These are phyloP conservation scores for Colletotrichum sp. DNA, from an alignment of 2,329 filamentous ascomycete species.

Conservation along the genomic window DNA sequence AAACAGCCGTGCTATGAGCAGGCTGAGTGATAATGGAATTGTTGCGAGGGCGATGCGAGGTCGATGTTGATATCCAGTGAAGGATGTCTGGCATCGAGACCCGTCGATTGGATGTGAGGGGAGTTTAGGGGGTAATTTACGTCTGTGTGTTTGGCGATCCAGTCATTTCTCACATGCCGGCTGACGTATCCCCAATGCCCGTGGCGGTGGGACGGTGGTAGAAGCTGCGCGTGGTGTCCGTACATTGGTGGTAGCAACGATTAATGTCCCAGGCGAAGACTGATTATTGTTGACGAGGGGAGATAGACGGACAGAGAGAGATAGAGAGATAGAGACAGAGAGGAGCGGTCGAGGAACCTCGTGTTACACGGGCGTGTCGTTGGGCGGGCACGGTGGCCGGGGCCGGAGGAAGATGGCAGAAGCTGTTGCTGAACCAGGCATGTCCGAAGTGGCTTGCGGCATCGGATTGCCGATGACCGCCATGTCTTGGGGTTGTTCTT, in stretches of 20 bases:
- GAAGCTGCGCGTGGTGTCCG: background rate
- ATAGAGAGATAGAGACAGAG: background rate
- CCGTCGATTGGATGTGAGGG: background rate
- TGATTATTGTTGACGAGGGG: background rate
- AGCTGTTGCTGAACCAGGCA: background rate
- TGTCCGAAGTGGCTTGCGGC: background rate
- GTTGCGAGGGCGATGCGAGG: background rate
- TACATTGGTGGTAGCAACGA: background rate
- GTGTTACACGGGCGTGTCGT: background rate
- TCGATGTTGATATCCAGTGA: constrained; percentile 4
- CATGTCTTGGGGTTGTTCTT: background rate
- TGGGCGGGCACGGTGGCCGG: background rate
- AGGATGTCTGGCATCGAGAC: constrained; percentile 7
- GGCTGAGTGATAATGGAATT: background rate
- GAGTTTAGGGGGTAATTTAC: background rate
- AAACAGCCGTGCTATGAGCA: background rate
- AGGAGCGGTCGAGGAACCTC: background rate
- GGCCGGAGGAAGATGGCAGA: background rate
- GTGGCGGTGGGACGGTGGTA: background rate
- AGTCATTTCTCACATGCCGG: constrained; percentile 5
- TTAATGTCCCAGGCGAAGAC: background rate
- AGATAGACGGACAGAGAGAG: background rate
- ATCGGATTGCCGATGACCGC: background rate
- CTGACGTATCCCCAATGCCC: background rate
- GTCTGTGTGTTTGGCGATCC: background rate